phyloP scores from a whole-genome alignment of 2,329 filamentous ascomycete species.

The Ascosphaera apis region DNA sequence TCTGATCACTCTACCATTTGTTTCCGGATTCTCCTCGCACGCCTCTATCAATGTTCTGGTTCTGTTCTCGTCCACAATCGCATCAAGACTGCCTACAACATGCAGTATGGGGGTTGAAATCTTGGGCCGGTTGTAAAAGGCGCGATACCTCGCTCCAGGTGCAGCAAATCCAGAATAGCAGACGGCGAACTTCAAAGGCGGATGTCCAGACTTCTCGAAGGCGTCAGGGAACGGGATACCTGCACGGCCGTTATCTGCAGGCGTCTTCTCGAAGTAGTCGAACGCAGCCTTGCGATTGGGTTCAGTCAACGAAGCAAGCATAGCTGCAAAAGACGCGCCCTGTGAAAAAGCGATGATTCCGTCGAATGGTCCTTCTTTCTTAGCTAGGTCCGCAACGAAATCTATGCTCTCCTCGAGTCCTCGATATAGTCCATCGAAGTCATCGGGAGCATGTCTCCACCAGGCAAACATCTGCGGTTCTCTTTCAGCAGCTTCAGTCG shows the following conservation, averaged over 20 bases:
- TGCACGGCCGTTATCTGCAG: conserved; percentile 9
- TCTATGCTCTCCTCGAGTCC: conserved; percentile 46
- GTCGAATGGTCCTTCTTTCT: conserved; percentile 44
- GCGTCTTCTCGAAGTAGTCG: conserved; percentile 13
- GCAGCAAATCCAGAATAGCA: conserved; percentile 59
- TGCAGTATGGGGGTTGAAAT: conserved; percentile 60
- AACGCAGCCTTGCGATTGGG: conserved; percentile 24
- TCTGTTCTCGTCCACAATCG: conserved; percentile 60
- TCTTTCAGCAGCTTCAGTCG: conserved; percentile 20
- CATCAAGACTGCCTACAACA: conserved; percentile 63
- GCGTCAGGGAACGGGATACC: conserved; percentile 29
- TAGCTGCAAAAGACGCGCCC: conserved; percentile 47
- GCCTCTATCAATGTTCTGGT: conserved; percentile 43
- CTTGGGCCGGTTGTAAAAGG: conserved; percentile 46
- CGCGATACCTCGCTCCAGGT: conserved; percentile 35
- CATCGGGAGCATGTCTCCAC: conserved; percentile 46
- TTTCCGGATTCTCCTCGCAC: conserved; percentile 32
- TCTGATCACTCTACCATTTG: conserved; percentile 32
- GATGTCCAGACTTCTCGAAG: conserved; percentile 24
- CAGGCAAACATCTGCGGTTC: conserved; percentile 54
- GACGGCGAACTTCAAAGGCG: conserved; percentile 45
- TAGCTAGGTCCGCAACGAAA: conserved; percentile 37
- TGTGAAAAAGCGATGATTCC: conserved; percentile 67
- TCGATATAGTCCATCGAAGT: conserved; percentile 40
- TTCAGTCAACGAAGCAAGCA: conserved; percentile 54